Evolutionary conservation across 352 stramenopile species (phyloP), one percentile per base, ranked within the genome.

Genomic region (Phytophthora litchii): DNA sequence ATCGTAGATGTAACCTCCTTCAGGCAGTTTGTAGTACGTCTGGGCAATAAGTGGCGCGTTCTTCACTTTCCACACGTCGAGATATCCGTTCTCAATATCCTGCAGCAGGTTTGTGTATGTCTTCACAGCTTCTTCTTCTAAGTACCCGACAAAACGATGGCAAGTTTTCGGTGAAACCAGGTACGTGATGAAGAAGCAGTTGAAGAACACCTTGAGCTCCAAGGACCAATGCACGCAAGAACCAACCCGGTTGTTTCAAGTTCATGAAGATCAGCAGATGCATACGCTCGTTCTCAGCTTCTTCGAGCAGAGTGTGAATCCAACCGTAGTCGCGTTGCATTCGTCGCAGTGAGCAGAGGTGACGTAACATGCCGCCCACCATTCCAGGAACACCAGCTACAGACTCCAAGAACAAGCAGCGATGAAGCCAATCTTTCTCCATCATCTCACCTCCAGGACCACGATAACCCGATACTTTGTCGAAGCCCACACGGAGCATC

Each of bases 281-380:
- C 89, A 98, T 97, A 45, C 91, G 76, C 77, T 98, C 92, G 73
- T 98, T 98, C 74, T 98, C 92, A n/a, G 90, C 90, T 54, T 98
- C 92, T 51, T 97, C 92, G 0, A 97, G 72, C 4, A 98, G 69
- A n/a, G 91, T 92, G 69, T 93, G 76, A 72, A 97, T 97, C 88
- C 88, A 96, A 14, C 90, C 90, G 43, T 96, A 89, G 77, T 97
- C 90, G 16, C 91, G 82, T 23, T 76, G 68, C 72, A 97, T 92
- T 13, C 72, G 76, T 1, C 89, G 83, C 4, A 97, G 59, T 13
- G 85, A 95, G 3, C 74, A 74, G 41, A 97, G 86, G 58, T 97
- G 91, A 17, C 84, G 74, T 23, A 77, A 35, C 71, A 86, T 89
- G 10, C 75, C 86, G 3, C 61, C 86, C 3, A 95, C 84, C 73